Evolutionary conservation across 164 flowering plant genomes (phyloP).

Genomic region (Santalum album): DNA sequence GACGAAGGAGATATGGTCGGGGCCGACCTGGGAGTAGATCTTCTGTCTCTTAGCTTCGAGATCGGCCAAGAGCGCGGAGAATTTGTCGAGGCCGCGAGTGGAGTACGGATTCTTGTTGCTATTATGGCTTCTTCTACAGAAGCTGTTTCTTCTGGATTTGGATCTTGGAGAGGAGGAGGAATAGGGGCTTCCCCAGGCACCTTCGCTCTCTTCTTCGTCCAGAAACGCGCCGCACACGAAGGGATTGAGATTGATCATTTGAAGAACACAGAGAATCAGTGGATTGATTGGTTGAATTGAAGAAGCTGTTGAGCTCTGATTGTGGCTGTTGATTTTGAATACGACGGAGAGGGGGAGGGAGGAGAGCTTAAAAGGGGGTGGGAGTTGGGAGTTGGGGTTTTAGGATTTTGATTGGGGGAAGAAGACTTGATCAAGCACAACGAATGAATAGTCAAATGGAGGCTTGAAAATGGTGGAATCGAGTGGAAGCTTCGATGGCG

Average conservation of each 20-base stretch:
- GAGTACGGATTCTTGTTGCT: conserved; percentile 2
- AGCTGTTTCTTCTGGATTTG: neutral
- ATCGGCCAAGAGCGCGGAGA: conserved; percentile 1
- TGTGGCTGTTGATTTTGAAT: too few species aligned
- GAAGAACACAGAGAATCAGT: too few species aligned
- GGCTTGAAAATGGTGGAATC: too few species aligned
- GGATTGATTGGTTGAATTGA: too few species aligned
- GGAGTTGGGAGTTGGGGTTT: too few species aligned
- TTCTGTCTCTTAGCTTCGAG: conserved; percentile 1
- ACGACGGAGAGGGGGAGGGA: too few species aligned
- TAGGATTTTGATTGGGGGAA: too few species aligned
- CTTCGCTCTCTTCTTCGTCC: neutral
- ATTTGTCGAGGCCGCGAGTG: neutral
- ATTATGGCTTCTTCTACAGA: neutral
- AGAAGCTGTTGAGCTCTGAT: too few species aligned
- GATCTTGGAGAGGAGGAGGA: neutral
- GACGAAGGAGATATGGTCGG: conserved; percentile 1
- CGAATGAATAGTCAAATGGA: too few species aligned
- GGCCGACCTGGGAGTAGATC: neutral
- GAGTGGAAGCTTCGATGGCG: too few species aligned
- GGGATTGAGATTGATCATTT: neutral
- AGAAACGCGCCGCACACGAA: neutral
- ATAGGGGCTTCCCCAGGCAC: neutral
- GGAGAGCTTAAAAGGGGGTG: too few species aligned
- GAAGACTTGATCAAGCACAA: too few species aligned